phyloP scores from a whole-genome alignment of 108 stramenopile species.

The Cylindrotheca closterium region DNA sequence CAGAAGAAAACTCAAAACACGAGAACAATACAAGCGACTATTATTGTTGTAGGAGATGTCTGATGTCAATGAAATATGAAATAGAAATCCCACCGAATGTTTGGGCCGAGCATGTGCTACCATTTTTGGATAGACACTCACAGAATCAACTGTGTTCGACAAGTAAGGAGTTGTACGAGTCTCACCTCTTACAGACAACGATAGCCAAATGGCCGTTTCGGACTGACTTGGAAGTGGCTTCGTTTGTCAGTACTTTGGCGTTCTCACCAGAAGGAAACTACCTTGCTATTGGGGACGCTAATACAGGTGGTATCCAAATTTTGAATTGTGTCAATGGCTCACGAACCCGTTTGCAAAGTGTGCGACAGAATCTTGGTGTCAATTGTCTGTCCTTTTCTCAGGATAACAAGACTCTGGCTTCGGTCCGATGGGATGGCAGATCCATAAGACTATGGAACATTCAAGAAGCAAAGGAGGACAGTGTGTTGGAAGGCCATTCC shows the following conservation, averaged over 20 bases:
- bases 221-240: not conserved
- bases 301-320: not conserved
- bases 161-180: not conserved
- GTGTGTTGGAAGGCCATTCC: not conserved
- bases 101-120: not conserved
- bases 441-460: not conserved
- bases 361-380: not conserved
- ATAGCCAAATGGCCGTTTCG: not conserved
- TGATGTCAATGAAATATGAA: not conserved
- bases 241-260: not conserved
- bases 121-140: not conserved
- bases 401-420: not conserved
- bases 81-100: not conserved
- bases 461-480: not conserved
- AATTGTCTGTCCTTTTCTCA: not conserved
- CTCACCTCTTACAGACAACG: not conserved
- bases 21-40: not conserved
- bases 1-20: not conserved
- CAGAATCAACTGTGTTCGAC: not conserved
- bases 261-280: not conserved
- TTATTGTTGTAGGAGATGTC: no score
- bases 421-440: not conserved
- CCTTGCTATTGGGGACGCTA: not conserved
- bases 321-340: not conserved
- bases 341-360: not conserved